Evolutionary conservation across 495 filamentous ascomycete genomes (phyloP), one percentile per base, ranked within the genome.

Genomic region (Echria macrotheca): DNA sequence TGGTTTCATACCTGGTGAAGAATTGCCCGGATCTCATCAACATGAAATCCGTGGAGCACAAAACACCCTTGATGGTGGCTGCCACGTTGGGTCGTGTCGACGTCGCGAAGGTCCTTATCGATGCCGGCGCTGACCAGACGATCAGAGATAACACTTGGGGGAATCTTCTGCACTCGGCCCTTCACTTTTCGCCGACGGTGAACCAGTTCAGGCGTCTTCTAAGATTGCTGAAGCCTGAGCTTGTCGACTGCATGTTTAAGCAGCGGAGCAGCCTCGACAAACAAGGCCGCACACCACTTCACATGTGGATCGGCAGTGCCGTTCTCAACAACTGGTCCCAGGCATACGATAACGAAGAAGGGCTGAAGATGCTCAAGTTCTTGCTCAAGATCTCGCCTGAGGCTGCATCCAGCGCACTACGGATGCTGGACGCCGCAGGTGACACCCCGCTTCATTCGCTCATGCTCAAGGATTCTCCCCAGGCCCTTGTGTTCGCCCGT

Each of bases 71-170:
- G 3, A 68, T 75, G 35, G 49, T 83, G 9, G 80, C 85, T 2
- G 79, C 78, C 44, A 58, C 63, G 2, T 56, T 77, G 4, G 71
- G 75, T 7, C 72, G 78, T 14, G 40, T 69, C 5, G 64, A 76
- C 1, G 72, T 72, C 12, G 83, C 76, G n/a, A 74, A 74, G 42
- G 66, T 77, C 1, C 70, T 91, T 7, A 73, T 87, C 50, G 58
- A 71, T 0, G 78, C 77, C 11, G 84, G 83, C 11, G 84, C 85
- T 3, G 76, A 88, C 55, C 84, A 85, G 51, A 70, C 73, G 0
- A 59, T 64, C 24, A 80, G 78, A 9, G 78, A 82, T 52, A 52
- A 51, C 3, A 42, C 57, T 1, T 74, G 75, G 11, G 71, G 74
- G 52, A 88, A 86, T 52, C 66, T 88, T 18, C 45, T 86, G 2